Conservation (phyloP, 305 asterid genomes). For the Solanum hybrid region DNA sequence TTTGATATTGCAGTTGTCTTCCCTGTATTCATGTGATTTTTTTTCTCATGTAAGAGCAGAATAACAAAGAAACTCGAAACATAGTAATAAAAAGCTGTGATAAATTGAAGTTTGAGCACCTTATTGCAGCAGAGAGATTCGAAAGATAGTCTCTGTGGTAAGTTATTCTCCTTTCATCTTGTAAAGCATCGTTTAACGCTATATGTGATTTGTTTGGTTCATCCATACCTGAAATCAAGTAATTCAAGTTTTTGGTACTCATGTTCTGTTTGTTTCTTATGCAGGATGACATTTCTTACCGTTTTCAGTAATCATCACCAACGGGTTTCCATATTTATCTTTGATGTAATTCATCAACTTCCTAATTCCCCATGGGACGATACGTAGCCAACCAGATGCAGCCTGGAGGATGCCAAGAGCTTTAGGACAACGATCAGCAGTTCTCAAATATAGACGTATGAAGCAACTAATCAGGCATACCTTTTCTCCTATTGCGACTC, state of each 20-base stretch:
- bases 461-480: constrained; percentile 23
- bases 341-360: constrained; percentile 52
- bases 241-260: not conserved
- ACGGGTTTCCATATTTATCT: constrained; percentile 61
- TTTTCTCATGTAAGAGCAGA: not conserved
- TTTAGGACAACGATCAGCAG: not conserved
- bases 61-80: not conserved
- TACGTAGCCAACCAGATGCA: constrained; percentile 58
- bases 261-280: not conserved
- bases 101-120: constrained; percentile 18
- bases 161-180: constrained; percentile 56
- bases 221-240: constrained; percentile 55
- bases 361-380: constrained; percentile 79
- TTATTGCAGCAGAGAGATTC: constrained; percentile 72
- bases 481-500: constrained; percentile 64
- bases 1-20: constrained; percentile 53
- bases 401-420: constrained; percentile 21
- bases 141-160: constrained; percentile 72
- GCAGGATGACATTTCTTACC: constrained; percentile 24
- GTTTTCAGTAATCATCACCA: constrained; percentile 61
- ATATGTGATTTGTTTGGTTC: constrained; percentile 38
- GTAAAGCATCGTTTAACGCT: constrained; percentile 29
- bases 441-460: not conserved
- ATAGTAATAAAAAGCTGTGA: not conserved
- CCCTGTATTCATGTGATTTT: constrained; percentile 28